Conservation (phyloP, 495 filamentous ascomycete species). For the Geopyxis carbonaria region DNA sequence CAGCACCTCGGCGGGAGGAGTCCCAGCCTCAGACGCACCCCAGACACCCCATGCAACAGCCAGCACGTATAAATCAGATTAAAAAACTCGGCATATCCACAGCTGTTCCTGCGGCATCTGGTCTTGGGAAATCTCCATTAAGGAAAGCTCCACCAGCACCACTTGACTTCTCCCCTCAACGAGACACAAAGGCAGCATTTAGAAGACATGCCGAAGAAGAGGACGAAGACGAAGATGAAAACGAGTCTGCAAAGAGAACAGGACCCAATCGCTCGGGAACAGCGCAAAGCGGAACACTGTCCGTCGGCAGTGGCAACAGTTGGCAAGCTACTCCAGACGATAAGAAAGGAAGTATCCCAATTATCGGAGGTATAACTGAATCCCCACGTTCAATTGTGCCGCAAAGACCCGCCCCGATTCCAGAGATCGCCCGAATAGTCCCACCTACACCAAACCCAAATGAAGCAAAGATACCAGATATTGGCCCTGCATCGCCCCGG, state of each 20-base stretch:
- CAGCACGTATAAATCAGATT: conserved; percentile 4
- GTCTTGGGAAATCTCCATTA: conserved; percentile 22
- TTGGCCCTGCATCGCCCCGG: conserved; percentile 3
- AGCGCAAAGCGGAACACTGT: conserved; percentile 7
- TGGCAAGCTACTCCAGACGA: conserved; percentile 23
- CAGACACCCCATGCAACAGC: too few relatives aligned
- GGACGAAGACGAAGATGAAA: conserved; percentile 20
- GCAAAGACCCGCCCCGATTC: too few relatives aligned
- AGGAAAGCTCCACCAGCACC: conserved; percentile 23
- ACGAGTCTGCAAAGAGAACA: conserved; percentile 1
- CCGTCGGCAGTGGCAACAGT: conserved; percentile 17
- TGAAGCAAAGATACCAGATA: too few relatives aligned
- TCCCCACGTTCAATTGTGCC: too few relatives aligned
- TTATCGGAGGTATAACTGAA: too few relatives aligned
- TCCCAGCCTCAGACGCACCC: too few relatives aligned
- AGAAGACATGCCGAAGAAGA: conserved; percentile 2
- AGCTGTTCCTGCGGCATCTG: conserved; percentile 13
- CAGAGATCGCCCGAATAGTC: too few relatives aligned
- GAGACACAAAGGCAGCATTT: conserved; percentile 15
- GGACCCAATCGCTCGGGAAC: too few relatives aligned
- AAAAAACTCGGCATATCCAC: conserved; percentile 23
- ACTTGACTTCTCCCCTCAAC: conserved; percentile 13
- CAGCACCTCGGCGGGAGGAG: too few relatives aligned
- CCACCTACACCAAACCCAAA: too few relatives aligned
- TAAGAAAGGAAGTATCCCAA: conserved; percentile 20